Evolutionary conservation across 2,329 filamentous ascomycete genomes (phyloP), one percentile per base, ranked within the genome.

Genomic region (Alternaria sp.): DNA sequence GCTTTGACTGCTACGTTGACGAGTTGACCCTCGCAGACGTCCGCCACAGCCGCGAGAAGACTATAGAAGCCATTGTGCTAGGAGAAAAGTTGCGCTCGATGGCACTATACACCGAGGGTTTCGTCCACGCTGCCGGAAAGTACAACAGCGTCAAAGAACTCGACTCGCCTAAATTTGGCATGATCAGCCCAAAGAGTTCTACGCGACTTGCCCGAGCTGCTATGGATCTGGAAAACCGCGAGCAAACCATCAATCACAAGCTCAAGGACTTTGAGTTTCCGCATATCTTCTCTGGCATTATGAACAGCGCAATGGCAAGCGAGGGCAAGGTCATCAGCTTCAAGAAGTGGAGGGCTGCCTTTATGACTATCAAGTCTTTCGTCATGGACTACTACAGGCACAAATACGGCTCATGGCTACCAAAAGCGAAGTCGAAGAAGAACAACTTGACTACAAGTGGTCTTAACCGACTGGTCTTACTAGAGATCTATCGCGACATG

Each of bases 181-280:
- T 91, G 72, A 87, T 98, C 45, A 92, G 90, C 2, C 79, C 83
- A 0, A 86, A 87, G 65, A 97, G 94, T 0, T 87, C 89, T 49
- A 91, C 93, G 70, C 88, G 92, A n/a, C 83, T 98, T 8, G 93
- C 96, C 73, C 88, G 93, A 64, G 91, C 93, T 2, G 89, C 91
- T 53, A 85, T 97, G 70, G 93, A 97, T 72, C 84, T 98, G 4
- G 85, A 91, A 32, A 89, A 88, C 64, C 88, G 93, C 19, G 87
- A 93, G 62, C 86, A 89, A 65, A 89, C 86, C 57, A 88, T 93
- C 68, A 90, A 92, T 67, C 82, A 84, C 30, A 90, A 92, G 46
- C 83, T 98, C n/a, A 89, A 92, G 61, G 89, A 93, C 65, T 98
- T 98, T 70, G 93, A 97, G 30, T 97, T 97, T 71, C 93, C 94